Evolutionary conservation across 345 rosid genomes (phyloP).

Genomic region (Euclidium syriacum): DNA sequence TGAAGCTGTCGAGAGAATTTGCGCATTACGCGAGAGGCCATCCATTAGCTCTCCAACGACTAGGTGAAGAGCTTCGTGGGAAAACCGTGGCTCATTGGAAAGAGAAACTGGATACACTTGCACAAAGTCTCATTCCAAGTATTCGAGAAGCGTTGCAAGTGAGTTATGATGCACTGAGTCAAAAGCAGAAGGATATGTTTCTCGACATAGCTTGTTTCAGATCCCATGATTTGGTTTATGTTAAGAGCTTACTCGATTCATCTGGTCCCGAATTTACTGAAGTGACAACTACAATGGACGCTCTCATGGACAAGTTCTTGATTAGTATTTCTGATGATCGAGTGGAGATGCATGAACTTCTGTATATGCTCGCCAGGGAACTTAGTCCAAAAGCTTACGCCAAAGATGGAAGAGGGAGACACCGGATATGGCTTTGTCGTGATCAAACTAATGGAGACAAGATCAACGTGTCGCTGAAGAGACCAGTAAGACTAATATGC

Average conservation of each 20-base stretch:
- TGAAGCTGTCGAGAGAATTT: not conserved
- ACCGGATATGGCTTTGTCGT: no score
- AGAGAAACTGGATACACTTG: not conserved
- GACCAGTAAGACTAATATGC: no score
- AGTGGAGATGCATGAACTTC: conserved; percentile 19
- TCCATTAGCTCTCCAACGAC: conserved; percentile 26
- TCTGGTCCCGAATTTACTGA: not conserved
- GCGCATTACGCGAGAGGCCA: conserved; percentile 10
- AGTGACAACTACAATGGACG: not conserved
- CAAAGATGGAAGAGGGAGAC: no score
- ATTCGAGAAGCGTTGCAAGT: not conserved
- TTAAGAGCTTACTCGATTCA: not conserved
- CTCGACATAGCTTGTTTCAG: conserved; percentile 29
- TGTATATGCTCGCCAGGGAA: conserved; percentile 5
- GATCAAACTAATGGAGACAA: no score
- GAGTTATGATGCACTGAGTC: conserved; percentile 24
- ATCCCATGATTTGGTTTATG: not conserved
- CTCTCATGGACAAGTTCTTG: conserved; percentile 13
- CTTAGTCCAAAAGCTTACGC: not conserved
- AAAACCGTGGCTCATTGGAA: conserved; percentile 1
- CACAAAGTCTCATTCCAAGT: not conserved
- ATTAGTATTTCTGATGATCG: not conserved
- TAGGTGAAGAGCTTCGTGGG: conserved; percentile 3
- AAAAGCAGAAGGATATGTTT: conserved; percentile 11
- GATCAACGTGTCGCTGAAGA: no score